Conservation (phyloP, 1,284 basidiomycete species). For the Apiotrichum sp. region DNA sequence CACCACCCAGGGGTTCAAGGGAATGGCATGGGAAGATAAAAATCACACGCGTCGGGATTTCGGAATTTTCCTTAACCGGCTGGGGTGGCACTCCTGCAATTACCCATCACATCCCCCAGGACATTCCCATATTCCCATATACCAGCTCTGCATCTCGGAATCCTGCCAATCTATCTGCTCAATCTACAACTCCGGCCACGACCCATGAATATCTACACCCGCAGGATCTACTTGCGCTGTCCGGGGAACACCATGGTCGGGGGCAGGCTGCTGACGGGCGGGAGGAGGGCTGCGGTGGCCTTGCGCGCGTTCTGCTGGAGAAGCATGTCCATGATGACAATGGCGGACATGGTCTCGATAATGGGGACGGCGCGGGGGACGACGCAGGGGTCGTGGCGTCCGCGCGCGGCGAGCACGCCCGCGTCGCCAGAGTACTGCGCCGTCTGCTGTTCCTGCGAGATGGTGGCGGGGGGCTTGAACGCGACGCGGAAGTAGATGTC, state of each 20-base stretch:
- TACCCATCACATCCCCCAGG: no score
- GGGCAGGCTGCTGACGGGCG: slow-evolving; percentile 74
- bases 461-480: slow-evolving; percentile 98
- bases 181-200: neutral
- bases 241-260: slow-evolving; percentile 58
- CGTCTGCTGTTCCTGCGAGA: slow-evolving; percentile 84
- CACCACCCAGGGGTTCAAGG: no score
- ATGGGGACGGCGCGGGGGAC: slow-evolving; percentile 96
- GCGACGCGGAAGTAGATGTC: slow-evolving; percentile 95
- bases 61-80: no score
- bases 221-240: slow-evolving; percentile 22
- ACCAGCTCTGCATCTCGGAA: no score
- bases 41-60: slow-evolving; percentile 1
- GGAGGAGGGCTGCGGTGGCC: slow-evolving; percentile 60
- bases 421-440: slow-evolving; percentile 86
- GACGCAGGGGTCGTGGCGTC: slow-evolving; percentile 95
- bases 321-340: slow-evolving; percentile 90
- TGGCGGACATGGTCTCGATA: slow-evolving; percentile 94
- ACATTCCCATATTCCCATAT: no score
- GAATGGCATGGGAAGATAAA: neutral
- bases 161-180: no score
- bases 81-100: no score
- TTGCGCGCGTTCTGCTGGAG: slow-evolving; percentile 77
- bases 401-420: slow-evolving; percentile 81
- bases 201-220: no score